Evolutionary conservation across 345 rosid genomes (phyloP).

Genomic region (Hibiscus trionum): DNA sequence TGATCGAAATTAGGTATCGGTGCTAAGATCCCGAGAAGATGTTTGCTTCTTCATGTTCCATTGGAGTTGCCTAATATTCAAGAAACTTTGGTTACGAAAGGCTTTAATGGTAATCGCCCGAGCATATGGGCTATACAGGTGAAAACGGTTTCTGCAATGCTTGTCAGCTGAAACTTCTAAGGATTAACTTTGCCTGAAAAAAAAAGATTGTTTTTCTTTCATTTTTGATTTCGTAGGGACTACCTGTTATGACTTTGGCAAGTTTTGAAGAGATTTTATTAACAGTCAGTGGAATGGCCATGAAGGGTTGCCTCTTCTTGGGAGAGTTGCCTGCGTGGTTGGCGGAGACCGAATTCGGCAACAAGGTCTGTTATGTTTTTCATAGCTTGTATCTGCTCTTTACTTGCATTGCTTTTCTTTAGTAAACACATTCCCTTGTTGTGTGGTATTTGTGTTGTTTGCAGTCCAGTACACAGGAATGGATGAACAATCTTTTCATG

Average conservation of each 20-base stretch:
- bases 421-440: constrained; percentile 8
- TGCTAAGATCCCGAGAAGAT: constrained; percentile 67
- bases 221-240: constrained; percentile 36
- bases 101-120: constrained; percentile 64
- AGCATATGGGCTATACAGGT: constrained; percentile 94
- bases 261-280: constrained; percentile 57
- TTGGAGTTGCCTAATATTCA: constrained; percentile 42
- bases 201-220: background rate
- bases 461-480: constrained; percentile 43
- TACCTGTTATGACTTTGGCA: constrained; percentile 53
- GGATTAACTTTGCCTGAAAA: background rate
- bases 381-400: background rate
- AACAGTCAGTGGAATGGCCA: constrained; percentile 54
- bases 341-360: constrained; percentile 43
- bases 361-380: constrained; percentile 30
- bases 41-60: constrained; percentile 67
- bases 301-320: constrained; percentile 27
- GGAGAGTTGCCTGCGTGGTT: constrained; percentile 19
- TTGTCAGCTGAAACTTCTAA: background rate
- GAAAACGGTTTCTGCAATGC: constrained; percentile 2
- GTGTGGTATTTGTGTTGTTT: constrained; percentile 8
- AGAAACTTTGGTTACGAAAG: constrained; percentile 42
- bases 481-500: constrained; percentile 68
- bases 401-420: background rate
- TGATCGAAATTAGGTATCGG: constrained; percentile 59